Evolutionary conservation across 2,329 filamentous ascomycete species (phyloP), one percentile per base, ranked within the genome.

Genomic region (Coniochaeta hoffmannii): DNA sequence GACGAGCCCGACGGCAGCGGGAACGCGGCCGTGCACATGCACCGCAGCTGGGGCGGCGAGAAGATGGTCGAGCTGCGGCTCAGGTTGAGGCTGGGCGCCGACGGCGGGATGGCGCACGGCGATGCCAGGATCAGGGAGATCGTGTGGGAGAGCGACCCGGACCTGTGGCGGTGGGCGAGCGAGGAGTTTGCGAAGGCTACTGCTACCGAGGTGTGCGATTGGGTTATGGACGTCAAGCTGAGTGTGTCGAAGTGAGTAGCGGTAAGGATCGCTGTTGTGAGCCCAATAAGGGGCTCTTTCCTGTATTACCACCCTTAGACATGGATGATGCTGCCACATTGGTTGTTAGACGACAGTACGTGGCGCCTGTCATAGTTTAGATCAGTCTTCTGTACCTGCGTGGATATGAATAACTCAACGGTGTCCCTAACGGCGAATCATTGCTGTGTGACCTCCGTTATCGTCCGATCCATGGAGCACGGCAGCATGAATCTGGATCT

Each of bases 191-290:
- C 38, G 3, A 54, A 54, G 41, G 30, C 17, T 10, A 34, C 32
- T 2, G 53, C 53, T 15, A 34, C 11, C 34, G 53, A 36, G 17
- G 53, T 54, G 5, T 54, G 53, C 24, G 28, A 34, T 26, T 54
- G 53, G 53, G 41, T 54, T 22, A 14, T 54, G 53, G 53, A 31
- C 24, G 46, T 55, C 34, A 52, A 68, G 49, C 19, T 51, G 28
- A 34, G 24, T 19, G 26, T 34, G 24, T 24, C 19, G 19, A 46
- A 46, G 41, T 32, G 12, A 32, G 12, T 28, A 28, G n/a, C 41
- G 4, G 41, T 11, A 14, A 28, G 15, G 24, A 28, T 46, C 12
- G 41, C 41, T 46, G 41, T 46, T 46, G 41, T 24, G 30, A 28
- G 6, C 26, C 12, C 41, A 15, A n/a, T 28, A 28, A n/a, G 22